A percentile compares a stretch with the other conserved stretches of the same genome.
Conservation (phyloP, 495 filamentous ascomycete genomes). For the Penicillium ucsense region DNA sequence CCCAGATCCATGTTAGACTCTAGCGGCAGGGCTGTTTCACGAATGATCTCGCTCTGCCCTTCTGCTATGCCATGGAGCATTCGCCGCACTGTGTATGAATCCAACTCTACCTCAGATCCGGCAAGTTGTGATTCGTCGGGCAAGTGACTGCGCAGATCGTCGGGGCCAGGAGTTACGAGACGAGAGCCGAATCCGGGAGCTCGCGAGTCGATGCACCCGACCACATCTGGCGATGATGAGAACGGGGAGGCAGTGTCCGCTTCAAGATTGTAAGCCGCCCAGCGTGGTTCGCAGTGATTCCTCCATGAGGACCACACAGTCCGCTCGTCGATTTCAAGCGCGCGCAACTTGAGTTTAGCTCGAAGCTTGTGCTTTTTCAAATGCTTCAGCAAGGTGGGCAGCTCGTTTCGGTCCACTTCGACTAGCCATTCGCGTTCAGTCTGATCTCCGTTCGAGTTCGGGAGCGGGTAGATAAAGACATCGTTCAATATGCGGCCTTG, state of each 20-base stretch:
- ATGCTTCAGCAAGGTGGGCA: constrained; percentile 51
- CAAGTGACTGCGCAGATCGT: constrained; percentile 29
- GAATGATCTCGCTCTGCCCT: constrained; percentile 66
- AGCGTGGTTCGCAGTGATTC: constrained; percentile 30
- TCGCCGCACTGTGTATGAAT: constrained; percentile 56
- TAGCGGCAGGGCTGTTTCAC: constrained; percentile 60
- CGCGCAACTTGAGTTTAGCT: constrained; percentile 59
- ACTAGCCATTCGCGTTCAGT: constrained; percentile 57
- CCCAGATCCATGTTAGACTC: constrained; percentile 80
- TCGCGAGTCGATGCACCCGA: constrained; percentile 49
- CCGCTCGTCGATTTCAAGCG: constrained; percentile 52
- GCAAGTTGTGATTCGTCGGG: constrained; percentile 26
- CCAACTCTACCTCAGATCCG: constrained; percentile 25
- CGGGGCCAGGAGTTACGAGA: constrained; percentile 36
- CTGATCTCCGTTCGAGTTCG: constrained; percentile 17
- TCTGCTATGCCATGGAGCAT: constrained; percentile 75
- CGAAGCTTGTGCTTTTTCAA: constrained; percentile 77
- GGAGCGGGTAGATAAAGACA: constrained; percentile 72
- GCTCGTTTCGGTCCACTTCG: constrained; percentile 66
- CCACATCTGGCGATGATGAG: constrained; percentile 13
- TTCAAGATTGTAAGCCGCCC: constrained; percentile 37
- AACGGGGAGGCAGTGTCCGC: constrained; percentile 23
- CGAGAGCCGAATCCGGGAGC: constrained; percentile 61
- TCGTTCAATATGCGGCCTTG: constrained; percentile 78
- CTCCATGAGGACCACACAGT: constrained; percentile 63